A percentile compares a stretch with the other conserved stretches of the same genome.
Conservation (phyloP, 768 basidiomycete species). For the Strobilomyces confusus region DNA sequence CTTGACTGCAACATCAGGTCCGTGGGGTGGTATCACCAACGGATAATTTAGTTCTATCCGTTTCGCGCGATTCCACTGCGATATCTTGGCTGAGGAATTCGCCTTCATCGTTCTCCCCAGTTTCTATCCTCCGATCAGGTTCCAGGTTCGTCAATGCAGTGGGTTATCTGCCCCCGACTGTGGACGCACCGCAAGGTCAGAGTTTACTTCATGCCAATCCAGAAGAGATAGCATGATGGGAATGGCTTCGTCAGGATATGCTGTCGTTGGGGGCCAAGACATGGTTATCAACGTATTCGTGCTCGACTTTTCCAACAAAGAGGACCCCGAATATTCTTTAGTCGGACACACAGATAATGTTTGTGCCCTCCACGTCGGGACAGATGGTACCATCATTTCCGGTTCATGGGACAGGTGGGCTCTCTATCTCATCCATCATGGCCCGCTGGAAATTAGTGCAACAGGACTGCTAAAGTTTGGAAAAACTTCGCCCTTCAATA, state of each 20-base stretch:
- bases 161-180: constrained; percentile 66
- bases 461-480: constrained; percentile 94
- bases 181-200: constrained; percentile 68
- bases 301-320: constrained; percentile 47
- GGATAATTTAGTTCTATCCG: constrained; percentile 77
- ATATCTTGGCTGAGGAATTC: constrained; percentile 73
- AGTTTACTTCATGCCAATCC: neutral
- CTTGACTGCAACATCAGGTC: constrained; percentile 51
- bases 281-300: constrained; percentile 82
- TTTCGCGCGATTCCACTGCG: constrained; percentile 88
- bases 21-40: constrained; percentile 76
- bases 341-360: constrained; percentile 90
- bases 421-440: neutral
- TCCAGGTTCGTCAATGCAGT: constrained; percentile 79
- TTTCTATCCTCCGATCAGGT: constrained; percentile 56
- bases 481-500: constrained; percentile 67
- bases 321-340: constrained; percentile 77
- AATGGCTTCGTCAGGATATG: constrained; percentile 53
- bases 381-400: constrained; percentile 75
- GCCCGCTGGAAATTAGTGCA: neutral
- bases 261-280: constrained; percentile 87
- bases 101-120: constrained; percentile 49
- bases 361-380: constrained; percentile 72
- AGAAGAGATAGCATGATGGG: neutral
- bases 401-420: constrained; percentile 96